Evolutionary conservation across 2,329 filamentous ascomycete genomes (phyloP).

Genomic region (Ambrosiella cleistominuta): DNA sequence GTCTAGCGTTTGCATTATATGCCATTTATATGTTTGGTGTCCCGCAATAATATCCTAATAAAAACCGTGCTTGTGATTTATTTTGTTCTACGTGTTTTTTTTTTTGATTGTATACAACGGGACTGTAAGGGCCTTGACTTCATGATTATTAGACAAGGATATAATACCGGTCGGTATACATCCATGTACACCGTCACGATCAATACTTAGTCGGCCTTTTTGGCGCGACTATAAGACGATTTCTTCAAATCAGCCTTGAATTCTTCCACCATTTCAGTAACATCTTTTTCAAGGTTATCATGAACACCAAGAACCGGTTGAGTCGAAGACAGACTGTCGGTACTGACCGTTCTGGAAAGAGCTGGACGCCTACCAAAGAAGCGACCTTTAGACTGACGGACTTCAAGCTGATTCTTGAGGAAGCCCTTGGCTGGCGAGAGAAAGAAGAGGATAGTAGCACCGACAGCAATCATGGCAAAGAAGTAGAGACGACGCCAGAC

Average conservation of each 20-base stretch:
- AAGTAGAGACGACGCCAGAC: conserved; percentile 83
- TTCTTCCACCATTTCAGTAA: conserved; percentile 63
- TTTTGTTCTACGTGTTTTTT: neutral
- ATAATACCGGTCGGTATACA: neutral
- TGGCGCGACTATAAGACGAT: neutral
- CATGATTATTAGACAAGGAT: no score
- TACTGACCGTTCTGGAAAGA: conserved; percentile 33
- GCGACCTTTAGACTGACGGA: conserved; percentile 31
- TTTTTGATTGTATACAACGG: neutral
- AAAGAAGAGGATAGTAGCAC: conserved; percentile 54
- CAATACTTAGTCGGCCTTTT: conserved; percentile 1
- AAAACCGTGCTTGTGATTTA: neutral
- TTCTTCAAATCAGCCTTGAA: conserved; percentile 52
- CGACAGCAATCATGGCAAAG: conserved; percentile 57
- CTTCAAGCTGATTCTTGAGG: conserved; percentile 40
- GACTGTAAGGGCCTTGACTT: no score
- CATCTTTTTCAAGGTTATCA: conserved; percentile 54
- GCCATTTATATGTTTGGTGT: neutral
- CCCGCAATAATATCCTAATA: neutral
- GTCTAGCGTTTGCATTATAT: neutral
- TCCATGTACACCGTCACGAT: no score
- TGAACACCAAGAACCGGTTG: conserved; percentile 62
- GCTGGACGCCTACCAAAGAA: conserved; percentile 18
- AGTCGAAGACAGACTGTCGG: conserved; percentile 36
- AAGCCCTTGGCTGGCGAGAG: conserved; percentile 53